Percentiles rank a stretch among this genome's conserved stretches.
These are phyloP conservation scores for Escallonia herrerae DNA, from an alignment of 129 eudicot genomes.

Conservation along the genomic window DNA sequence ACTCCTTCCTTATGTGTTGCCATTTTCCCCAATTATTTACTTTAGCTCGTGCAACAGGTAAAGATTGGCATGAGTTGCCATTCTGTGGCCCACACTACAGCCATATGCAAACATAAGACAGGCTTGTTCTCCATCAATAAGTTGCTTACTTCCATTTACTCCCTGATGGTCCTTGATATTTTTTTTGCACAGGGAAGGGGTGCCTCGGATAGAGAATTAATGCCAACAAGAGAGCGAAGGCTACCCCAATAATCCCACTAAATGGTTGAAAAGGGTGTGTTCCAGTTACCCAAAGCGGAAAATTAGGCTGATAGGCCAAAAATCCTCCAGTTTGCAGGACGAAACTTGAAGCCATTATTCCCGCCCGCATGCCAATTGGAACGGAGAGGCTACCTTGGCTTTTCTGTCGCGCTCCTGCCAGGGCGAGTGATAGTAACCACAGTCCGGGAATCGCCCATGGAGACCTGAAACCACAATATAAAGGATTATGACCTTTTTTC, in stretches of 20 bases:
- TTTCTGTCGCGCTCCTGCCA: conserved; percentile 66
- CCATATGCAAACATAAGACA: neutral
- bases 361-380: conserved; percentile 82
- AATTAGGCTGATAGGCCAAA: conserved; percentile 42
- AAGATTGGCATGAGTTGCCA: too few species aligned
- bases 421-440: conserved; percentile 68
- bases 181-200: conserved; percentile 10
- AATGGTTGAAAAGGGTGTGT: conserved; percentile 73
- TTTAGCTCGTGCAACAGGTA: too few species aligned
- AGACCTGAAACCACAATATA: conserved; percentile 38
- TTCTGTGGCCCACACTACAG: too few species aligned
- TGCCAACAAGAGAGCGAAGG: conserved; percentile 50
- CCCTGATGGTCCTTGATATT: conserved; percentile 14
- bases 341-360: conserved; percentile 58
- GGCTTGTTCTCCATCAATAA: neutral
- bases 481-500: neutral
- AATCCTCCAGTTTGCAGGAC: conserved; percentile 57
- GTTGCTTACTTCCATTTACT: conserved; percentile 14
- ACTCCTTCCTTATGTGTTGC: too few species aligned
- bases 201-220: conserved; percentile 53
- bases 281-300: conserved; percentile 58
- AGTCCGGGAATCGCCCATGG: conserved; percentile 66
- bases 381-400: conserved; percentile 60
- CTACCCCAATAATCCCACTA: conserved; percentile 65
- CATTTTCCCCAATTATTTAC: too few species aligned